phyloP scores from a whole-genome alignment of 305 asterid genomes.

The Fraxinus sp. region DNA sequence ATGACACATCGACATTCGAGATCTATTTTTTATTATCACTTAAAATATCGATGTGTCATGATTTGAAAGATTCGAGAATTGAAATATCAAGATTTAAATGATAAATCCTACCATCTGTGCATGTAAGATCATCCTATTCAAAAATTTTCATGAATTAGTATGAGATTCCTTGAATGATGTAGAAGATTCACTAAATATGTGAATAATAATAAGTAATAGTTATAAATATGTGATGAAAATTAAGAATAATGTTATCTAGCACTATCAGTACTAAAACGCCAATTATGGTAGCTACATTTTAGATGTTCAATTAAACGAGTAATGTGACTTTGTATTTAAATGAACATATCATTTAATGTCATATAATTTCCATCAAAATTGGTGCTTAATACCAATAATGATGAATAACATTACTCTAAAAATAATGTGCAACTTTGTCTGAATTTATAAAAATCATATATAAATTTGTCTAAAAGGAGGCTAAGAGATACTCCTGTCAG shows the following conservation, averaged over 20 bases:
- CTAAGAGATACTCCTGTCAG: conserved; percentile 6
- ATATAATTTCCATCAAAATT: neutral
- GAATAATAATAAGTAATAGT: neutral
- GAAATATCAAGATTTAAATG: too few species aligned
- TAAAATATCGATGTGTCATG: neutral
- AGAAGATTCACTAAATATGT: neutral
- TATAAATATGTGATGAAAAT: neutral
- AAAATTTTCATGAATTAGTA: neutral
- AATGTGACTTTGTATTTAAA: neutral
- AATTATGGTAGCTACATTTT: neutral
- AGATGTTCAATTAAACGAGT: too few species aligned
- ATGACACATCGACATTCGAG: neutral
- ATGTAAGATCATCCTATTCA: neutral
- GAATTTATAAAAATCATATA: too few species aligned
- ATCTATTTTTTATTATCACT: too few species aligned
- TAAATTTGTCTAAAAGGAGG: neutral
- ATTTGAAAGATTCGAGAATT: neutral
- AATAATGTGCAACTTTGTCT: neutral
- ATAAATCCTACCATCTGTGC: neutral
- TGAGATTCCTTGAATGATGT: neutral
- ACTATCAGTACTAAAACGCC: neutral
- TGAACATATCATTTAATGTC: too few species aligned
- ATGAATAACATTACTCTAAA: neutral
- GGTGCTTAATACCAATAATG: neutral
- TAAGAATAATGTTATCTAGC: neutral